A percentile compares a stretch with the other conserved stretches of the same genome.
Conservation (phyloP, 2,329 filamentous ascomycete species). For the Xylariaceae sp. region DNA sequence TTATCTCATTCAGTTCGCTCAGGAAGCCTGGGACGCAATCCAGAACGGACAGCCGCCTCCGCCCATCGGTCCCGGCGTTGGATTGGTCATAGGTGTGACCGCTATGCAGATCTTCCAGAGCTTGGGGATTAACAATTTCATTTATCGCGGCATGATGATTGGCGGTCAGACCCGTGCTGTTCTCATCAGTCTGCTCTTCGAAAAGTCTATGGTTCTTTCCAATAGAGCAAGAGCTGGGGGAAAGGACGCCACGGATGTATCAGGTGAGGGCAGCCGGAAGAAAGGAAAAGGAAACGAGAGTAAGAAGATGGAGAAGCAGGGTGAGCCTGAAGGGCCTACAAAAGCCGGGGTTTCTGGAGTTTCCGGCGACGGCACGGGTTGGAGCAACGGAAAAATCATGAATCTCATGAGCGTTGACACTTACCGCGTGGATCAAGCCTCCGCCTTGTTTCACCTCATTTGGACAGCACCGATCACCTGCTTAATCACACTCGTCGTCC, state of each 20-base stretch:
- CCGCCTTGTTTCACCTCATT: slow-evolving; percentile 84
- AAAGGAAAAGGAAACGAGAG: slow-evolving; percentile 45
- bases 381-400: slow-evolving; percentile 89
- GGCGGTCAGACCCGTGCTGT: slow-evolving; percentile 82
- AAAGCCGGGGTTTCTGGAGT: slow-evolving; percentile 52
- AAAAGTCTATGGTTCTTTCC: slow-evolving; percentile 89
- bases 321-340: slow-evolving; percentile 37
- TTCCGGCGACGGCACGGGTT: slow-evolving; percentile 74
- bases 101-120: slow-evolving; percentile 84
- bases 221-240: slow-evolving; percentile 86
- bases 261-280: slow-evolving; percentile 48
- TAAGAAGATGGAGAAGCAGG: slow-evolving; percentile 41
- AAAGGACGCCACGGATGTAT: slow-evolving; percentile 39
- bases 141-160: slow-evolving; percentile 89
- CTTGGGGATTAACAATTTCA: slow-evolving; percentile 83
- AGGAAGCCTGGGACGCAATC: slow-evolving; percentile 73
- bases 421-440: slow-evolving; percentile 87
- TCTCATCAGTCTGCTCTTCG: slow-evolving; percentile 84
- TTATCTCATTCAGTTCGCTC: slow-evolving; percentile 84
- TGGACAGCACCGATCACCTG: slow-evolving; percentile 86
- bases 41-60: slow-evolving; percentile 58
- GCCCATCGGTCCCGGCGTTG: slow-evolving; percentile 73
- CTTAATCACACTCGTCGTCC: slow-evolving; percentile 75
- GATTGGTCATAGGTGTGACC: slow-evolving; percentile 81
- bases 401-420: slow-evolving; percentile 96